These are phyloP conservation scores for Penicillium ochrochloron DNA, from an alignment of 495 filamentous ascomycete species.

Conservation along the genomic window DNA sequence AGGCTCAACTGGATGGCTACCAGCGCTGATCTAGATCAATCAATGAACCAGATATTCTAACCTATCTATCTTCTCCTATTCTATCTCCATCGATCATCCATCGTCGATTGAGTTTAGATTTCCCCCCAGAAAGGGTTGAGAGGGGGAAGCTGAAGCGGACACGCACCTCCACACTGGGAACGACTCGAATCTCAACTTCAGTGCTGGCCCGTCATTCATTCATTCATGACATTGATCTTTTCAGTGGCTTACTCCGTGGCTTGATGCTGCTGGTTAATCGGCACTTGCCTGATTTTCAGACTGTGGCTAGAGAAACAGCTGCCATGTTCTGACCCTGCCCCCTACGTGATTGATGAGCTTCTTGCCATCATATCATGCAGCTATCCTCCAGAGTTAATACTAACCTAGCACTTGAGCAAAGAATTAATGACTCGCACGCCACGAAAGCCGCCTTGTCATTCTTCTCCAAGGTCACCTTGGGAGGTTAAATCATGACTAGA, in stretches of 20 bases:
- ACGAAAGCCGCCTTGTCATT: background rate
- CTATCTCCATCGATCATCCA: background rate
- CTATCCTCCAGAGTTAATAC: background rate
- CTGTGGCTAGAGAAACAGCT: background rate
- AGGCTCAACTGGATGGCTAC: background rate
- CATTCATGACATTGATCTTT: background rate
- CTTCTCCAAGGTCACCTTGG: background rate
- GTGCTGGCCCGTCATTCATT: background rate
- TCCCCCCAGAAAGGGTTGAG: background rate
- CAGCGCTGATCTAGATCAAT: background rate
- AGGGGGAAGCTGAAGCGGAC: background rate
- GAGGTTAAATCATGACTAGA: slow-evolving; percentile 5
- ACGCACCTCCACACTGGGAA: background rate
- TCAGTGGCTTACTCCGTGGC: background rate
- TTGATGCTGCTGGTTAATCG: background rate
- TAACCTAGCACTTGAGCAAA: background rate
- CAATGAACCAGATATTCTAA: background rate
- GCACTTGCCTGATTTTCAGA: too few relatives aligned
- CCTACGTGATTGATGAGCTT: background rate
- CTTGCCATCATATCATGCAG: background rate
- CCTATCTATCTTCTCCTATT: background rate
- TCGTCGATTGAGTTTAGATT: background rate
- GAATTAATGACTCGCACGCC: background rate
- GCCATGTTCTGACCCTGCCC: background rate
- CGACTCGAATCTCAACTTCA: background rate